These are phyloP conservation scores for Lactifluus echinatus DNA, from an alignment of 768 basidiomycete species.

Conservation along the genomic window DNA sequence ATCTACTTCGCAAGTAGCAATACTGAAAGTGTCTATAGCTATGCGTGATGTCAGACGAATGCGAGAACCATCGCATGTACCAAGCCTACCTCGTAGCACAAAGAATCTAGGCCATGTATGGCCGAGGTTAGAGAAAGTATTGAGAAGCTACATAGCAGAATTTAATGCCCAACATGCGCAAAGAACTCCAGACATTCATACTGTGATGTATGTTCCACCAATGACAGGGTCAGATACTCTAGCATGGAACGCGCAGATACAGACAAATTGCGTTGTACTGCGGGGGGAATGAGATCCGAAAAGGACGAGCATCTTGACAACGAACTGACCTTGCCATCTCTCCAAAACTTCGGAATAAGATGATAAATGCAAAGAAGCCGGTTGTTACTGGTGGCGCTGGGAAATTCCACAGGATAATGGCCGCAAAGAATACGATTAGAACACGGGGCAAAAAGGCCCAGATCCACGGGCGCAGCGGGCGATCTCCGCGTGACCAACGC, in stretches of 20 bases:
- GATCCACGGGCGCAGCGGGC: conserved; percentile 81
- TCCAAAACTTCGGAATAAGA: conserved; percentile 72
- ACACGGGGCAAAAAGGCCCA: conserved; percentile 86
- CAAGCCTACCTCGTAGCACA: conserved; percentile 67
- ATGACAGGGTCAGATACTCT: conserved; percentile 92
- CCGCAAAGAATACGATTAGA: conserved; percentile 59
- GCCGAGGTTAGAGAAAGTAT: conserved; percentile 93
- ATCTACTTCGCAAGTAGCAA: conserved; percentile 73
- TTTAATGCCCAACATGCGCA: background rate
- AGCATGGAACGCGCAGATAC: conserved; percentile 96
- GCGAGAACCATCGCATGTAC: background rate
- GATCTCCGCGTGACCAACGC: conserved; percentile 77
- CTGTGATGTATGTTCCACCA: conserved; percentile 99
- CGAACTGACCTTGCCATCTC: conserved; percentile 72
- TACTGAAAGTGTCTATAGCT: conserved; percentile 84
- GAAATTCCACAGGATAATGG: conserved; percentile 76
- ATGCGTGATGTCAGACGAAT: conserved; percentile 13
- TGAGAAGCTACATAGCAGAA: conserved; percentile 57
- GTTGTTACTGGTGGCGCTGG: conserved; percentile 65
- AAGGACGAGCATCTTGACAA: background rate
- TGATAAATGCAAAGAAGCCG: conserved; percentile 72
- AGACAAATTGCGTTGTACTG: conserved; percentile 96
- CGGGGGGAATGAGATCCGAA: background rate
- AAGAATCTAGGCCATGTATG: conserved; percentile 99
- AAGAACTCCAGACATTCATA: conserved; percentile 30